These are phyloP conservation scores for Collybia mongolica DNA, from an alignment of 768 basidiomycete species.

Conservation along the genomic window DNA sequence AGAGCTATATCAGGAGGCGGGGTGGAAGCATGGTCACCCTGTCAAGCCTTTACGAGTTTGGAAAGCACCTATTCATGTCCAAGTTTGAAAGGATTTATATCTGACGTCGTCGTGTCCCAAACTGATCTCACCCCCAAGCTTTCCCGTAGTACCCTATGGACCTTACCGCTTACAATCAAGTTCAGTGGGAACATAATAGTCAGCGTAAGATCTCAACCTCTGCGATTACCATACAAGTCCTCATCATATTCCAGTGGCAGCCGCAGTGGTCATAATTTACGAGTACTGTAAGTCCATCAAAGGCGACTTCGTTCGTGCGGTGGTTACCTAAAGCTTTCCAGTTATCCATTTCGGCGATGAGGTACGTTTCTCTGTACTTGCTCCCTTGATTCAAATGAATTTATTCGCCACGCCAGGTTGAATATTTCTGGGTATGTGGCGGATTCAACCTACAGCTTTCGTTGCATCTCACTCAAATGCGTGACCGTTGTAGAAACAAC, in stretches of 20 bases:
- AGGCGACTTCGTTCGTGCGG: background rate
- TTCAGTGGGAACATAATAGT: slow-evolving; percentile 17
- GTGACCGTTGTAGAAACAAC: slow-evolving; percentile 28
- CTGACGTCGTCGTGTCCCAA: no score
- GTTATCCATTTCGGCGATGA: slow-evolving; percentile 23
- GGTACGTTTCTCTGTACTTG: slow-evolving; percentile 6
- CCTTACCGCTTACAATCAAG: slow-evolving; percentile 12
- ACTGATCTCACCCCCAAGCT: no score
- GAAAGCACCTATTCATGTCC: no score
- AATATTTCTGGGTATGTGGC: slow-evolving; percentile 25
- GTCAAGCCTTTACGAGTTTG: no score
- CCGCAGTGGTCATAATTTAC: slow-evolving; percentile 17
- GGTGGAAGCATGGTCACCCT: no score
- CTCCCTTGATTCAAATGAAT: no score
- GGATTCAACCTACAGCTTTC: no score
- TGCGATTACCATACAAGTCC: background rate
- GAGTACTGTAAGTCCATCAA: slow-evolving; percentile 19
- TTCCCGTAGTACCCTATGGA: background rate
- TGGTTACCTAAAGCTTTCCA: slow-evolving; percentile 1
- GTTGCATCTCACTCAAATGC: background rate
- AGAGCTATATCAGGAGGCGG: no score
- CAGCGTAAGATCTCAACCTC: background rate
- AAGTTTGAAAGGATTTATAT: no score
- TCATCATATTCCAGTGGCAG: slow-evolving; percentile 12
- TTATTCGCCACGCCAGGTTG: slow-evolving; percentile 21